These are phyloP conservation scores for Aspergillus funiculosus DNA, from an alignment of 495 filamentous ascomycete genomes.

Conservation along the genomic window DNA sequence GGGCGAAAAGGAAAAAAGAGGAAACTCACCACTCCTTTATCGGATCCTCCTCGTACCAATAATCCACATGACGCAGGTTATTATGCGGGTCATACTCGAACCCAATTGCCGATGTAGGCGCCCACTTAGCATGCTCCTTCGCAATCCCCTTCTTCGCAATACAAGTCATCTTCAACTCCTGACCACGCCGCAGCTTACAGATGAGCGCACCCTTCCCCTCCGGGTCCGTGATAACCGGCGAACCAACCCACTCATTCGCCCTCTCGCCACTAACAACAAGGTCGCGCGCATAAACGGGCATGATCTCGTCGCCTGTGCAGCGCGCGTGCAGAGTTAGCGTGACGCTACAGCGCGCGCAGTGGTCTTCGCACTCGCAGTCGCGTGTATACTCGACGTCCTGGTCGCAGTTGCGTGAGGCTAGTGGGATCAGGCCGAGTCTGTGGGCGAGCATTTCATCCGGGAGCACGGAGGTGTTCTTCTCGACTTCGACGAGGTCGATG, in stretches of 20 bases:
- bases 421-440: slow-evolving; percentile 84
- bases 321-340: slow-evolving; percentile 74
- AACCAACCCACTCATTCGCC: slow-evolving; percentile 68
- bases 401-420: slow-evolving; percentile 78
- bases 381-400: slow-evolving; percentile 78
- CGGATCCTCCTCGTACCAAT: slow-evolving; percentile 89
- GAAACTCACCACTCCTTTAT: slow-evolving; percentile 77
- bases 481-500: slow-evolving; percentile 89
- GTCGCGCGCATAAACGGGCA: slow-evolving; percentile 88
- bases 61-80: slow-evolving; percentile 78
- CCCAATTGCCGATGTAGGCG: slow-evolving; percentile 81
- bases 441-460: slow-evolving; percentile 95
- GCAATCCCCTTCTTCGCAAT: slow-evolving; percentile 97
- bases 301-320: slow-evolving; percentile 73
- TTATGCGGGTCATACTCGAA: slow-evolving; percentile 99
- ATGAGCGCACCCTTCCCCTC: slow-evolving; percentile 77
- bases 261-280: slow-evolving; percentile 58
- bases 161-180: slow-evolving; percentile 82
- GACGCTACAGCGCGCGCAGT: slow-evolving; percentile 86
- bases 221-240: slow-evolving; percentile 78
- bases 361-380: slow-evolving; percentile 91
- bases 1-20: slow-evolving; percentile 1
- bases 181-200: slow-evolving; percentile 78
- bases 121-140: slow-evolving; percentile 98
- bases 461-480: slow-evolving; percentile 87